These are phyloP conservation scores for Blumeriella jaapii DNA, from an alignment of 2,329 filamentous ascomycete genomes.

Conservation along the genomic window DNA sequence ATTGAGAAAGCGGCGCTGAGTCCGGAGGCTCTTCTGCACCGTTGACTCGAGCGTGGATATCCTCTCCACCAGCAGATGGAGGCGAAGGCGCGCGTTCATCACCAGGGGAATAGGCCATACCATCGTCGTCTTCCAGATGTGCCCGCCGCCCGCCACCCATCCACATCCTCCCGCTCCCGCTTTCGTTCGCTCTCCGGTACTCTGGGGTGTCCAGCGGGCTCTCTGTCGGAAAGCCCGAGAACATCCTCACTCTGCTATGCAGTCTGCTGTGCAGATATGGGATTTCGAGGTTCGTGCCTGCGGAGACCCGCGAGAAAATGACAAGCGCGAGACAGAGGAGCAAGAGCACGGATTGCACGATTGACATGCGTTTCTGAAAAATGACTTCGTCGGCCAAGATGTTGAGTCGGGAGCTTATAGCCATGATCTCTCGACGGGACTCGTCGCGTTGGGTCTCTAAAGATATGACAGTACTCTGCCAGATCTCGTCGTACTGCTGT, in stretches of 20 bases:
- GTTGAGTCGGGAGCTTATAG: constrained; percentile 68
- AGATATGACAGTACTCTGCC: constrained; percentile 89
- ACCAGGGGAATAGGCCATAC: constrained; percentile 15
- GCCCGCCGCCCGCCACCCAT: too few relatives aligned
- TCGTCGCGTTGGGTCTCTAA: constrained; percentile 81
- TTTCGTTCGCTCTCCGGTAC: constrained; percentile 7
- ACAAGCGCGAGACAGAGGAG: constrained; percentile 80
- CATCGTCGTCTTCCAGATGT: too few relatives aligned
- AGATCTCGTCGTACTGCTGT: constrained; percentile 87
- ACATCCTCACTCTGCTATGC: constrained; percentile 14
- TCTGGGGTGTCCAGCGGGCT: constrained; percentile 20
- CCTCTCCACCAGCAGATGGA: too few relatives aligned
- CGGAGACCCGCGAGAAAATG: constrained; percentile 56
- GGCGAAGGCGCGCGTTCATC: constrained; percentile 10
- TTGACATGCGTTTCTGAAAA: constrained; percentile 82
- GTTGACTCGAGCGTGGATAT: too few relatives aligned
- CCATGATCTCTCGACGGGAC: constrained; percentile 71
- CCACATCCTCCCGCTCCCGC: too few relatives aligned
- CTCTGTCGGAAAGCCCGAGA: constrained; percentile 10
- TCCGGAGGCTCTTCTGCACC: not conserved
- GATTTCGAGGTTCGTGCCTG: constrained; percentile 23
- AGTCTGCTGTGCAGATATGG: constrained; percentile 16
- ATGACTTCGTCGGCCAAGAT: constrained; percentile 88
- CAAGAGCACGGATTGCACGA: constrained; percentile 79
- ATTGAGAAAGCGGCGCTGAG: not conserved